Base-by-base conservation (phyloP, 2,329 filamentous ascomycete species). In the Corynespora cassiicola region DNA sequence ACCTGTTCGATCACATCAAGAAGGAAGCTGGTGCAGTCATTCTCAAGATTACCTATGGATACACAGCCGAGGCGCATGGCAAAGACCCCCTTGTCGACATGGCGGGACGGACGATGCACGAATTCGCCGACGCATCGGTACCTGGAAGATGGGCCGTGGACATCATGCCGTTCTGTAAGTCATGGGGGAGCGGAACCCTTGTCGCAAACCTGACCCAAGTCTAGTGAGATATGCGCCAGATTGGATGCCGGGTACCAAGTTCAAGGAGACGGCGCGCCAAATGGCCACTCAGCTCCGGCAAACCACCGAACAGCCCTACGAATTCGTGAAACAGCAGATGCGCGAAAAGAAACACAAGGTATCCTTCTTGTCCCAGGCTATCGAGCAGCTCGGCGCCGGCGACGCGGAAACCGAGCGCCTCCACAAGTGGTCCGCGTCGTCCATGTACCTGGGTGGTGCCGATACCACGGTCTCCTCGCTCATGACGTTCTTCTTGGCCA, bases 401-500 rank as follows among this genome's bases (percentile, higher is more conserved):
- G 63, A 66, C 5, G 45, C 61, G 0, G 48, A 58, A 28, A 65
- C 65, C 50, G 68, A 67, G 35, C 45, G 41, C 7, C 58, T 63
- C 9, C 58, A 63, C 29, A 75, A 74, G 40, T 76, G 71, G 68
- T 57, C 72, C 0, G 68, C 74, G 0, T 54, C 63, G 6, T 68
- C 72, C 1, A 48, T 77, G 33, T 78, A 74, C 29, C 52, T 61
- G 0, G 75, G 65, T 3, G 75, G 72, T n/a, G 77, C 70, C 3
- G 70, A 75, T 2, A 74, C 66, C 3, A 77, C 69, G 1, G 69
- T 75, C 1, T 72, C 65, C 0, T 61, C 71, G 0, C 41, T 76
- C 2, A 52, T 61, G 31, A 59, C 49, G 0, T 81, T 81, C 52
- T 67, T 78, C 14, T 67, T 82, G 0, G 78, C 77, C 0, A 80